These are phyloP conservation scores for Trifolium subterraneum DNA, from an alignment of 306 rosid genomes.

Conservation along the genomic window DNA sequence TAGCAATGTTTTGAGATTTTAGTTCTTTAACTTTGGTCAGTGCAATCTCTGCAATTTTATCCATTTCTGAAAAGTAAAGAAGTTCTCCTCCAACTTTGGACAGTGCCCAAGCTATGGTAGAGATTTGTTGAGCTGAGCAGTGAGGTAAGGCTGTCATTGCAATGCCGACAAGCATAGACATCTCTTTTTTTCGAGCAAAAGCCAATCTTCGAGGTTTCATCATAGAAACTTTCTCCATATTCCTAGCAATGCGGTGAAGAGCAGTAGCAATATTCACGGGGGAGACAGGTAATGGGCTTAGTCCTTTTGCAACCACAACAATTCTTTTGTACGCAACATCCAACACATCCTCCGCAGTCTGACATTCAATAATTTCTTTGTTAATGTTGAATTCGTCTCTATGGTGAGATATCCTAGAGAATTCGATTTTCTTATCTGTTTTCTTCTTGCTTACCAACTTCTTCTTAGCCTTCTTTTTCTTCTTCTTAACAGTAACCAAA, in stretches of 20 bases:
- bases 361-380: slow-evolving; percentile 73
- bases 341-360: slow-evolving; percentile 81
- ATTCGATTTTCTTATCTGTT: slow-evolving; percentile 50
- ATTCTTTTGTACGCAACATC: slow-evolving; percentile 73
- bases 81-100: slow-evolving; percentile 93
- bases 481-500: slow-evolving; percentile 58
- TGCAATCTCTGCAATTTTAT: slow-evolving; percentile 89
- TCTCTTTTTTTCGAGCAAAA: slow-evolving; percentile 86
- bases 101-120: slow-evolving; percentile 89
- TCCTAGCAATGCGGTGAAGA: slow-evolving; percentile 92
- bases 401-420: slow-evolving; percentile 83
- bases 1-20: slow-evolving; percentile 90
- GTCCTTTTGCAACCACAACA: slow-evolving; percentile 87
- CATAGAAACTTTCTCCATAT: slow-evolving; percentile 88
- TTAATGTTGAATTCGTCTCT: slow-evolving; percentile 77
- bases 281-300: slow-evolving; percentile 89
- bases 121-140: slow-evolving; percentile 87
- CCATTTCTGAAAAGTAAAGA: slow-evolving; percentile 94
- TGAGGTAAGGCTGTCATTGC: slow-evolving; percentile 87
- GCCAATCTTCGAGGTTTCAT: slow-evolving; percentile 70
- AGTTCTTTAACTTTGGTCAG: slow-evolving; percentile 72
- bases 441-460: slow-evolving; percentile 51
- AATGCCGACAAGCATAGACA: slow-evolving; percentile 88
- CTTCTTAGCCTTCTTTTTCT: slow-evolving; percentile 61
- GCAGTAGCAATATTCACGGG: slow-evolving; percentile 91